Conservation (phyloP, 2,329 filamentous ascomycete genomes). For the Trichoderma citrinoviride region DNA sequence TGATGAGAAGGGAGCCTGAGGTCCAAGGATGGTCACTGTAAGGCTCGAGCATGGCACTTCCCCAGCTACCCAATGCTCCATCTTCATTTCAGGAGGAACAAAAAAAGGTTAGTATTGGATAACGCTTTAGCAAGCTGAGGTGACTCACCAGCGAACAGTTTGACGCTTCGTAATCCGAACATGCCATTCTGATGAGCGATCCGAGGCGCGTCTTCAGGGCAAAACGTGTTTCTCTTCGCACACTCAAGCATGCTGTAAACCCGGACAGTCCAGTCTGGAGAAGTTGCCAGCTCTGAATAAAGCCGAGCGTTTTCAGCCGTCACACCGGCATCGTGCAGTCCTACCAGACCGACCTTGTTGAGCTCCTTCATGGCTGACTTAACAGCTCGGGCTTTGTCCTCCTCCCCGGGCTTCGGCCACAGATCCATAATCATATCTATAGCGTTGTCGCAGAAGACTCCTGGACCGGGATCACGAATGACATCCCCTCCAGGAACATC, state of each 20-base stretch:
- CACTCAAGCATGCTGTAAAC: conserved; percentile 71
- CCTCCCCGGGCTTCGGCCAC: conserved; percentile 55
- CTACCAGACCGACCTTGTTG: conserved; percentile 64
- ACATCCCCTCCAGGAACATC: conserved; percentile 64
- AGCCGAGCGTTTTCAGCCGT: conserved; percentile 53
- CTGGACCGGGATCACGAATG: conserved; percentile 57
- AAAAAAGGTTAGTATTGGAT: background rate
- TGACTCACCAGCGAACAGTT: conserved; percentile 62
- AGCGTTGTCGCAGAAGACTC: conserved; percentile 72
- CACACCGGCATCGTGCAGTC: conserved; percentile 67
- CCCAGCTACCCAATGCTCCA: conserved; percentile 69
- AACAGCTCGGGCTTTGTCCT: conserved; percentile 54
- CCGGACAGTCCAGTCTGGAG: conserved; percentile 56
- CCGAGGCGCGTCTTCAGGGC: conserved; percentile 49
- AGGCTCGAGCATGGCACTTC: conserved; percentile 67
- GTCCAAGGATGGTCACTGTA: conserved; percentile 62
- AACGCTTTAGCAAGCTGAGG: too few species aligned
- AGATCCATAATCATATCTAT: conserved; percentile 59
- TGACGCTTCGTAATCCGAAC: conserved; percentile 61
- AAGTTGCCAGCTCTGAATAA: conserved; percentile 49
- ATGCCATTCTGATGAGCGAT: conserved; percentile 46
- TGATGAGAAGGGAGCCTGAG: conserved; percentile 64
- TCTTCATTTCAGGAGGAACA: conserved; percentile 41
- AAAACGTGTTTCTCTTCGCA: conserved; percentile 61
- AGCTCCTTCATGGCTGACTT: conserved; percentile 60